Base-by-base conservation (phyloP, 352 stramenopile genomes). In the Plasmopara halstedii region DNA sequence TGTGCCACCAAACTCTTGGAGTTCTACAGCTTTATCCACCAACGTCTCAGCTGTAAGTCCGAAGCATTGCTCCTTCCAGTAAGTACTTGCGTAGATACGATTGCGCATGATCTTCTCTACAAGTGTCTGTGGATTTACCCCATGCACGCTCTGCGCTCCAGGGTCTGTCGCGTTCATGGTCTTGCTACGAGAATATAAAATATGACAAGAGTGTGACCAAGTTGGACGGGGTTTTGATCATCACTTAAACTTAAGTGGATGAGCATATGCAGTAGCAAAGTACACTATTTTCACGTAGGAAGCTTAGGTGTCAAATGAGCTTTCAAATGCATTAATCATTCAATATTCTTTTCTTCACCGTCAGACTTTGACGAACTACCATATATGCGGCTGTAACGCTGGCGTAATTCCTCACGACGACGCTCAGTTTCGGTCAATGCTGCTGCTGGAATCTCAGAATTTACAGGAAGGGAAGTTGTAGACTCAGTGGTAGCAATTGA, bases 11-110 rank as follows among this genome's bases (percentile, higher is more conserved):
- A 98, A 69, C 44, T 96, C 86, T 21, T 77, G 72, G 4, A 99
- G 65, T 47, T 97, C 81, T 27, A 97, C 82, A 2, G 95, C 95
- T 59, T 98, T 98, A 62, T 98, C 94, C 42, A 98, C 81, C 6
- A 99, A 78, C 53, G 96, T 95, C 58, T 90, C 86, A 1, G 91
- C 92, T 6, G 95, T 97, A 21, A 98, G 87, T 10, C 95, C 95
- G 73, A 99, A 99, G 70, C 95, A 98, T 64, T 97, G 74, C 70
- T 99, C 76, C 67, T 99, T 99, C 96, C 96, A 99, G 75, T 97
- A 99, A 22, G 88, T 62, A 40, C 76, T 93, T 35, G 93, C 71
- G 57, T 95, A 95, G 50, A 99, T 98, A 62, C 96, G 96, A 64
- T 97, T 93, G 21, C 96, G 86, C 51, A 96, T 97, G 64, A 99